Base-by-base conservation (phyloP, 2,329 filamentous ascomycete species). In the Trichothecium roseum region DNA sequence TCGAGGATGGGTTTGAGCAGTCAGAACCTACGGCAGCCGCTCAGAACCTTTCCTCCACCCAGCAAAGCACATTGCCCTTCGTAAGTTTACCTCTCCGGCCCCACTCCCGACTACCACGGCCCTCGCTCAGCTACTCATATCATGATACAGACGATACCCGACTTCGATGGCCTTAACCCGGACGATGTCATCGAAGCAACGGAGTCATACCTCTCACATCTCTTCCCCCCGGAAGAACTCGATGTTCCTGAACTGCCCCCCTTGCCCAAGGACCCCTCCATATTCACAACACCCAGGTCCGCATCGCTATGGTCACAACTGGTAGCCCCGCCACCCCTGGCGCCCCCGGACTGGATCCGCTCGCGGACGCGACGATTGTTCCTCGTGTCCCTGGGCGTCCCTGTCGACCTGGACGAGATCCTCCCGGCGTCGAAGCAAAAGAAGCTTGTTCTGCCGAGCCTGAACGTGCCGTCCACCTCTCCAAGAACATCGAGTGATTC, bases 351-450 rank as follows among this genome's bases (percentile, higher is more conserved):
- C 58, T 98, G 91, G 91, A 93, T 95, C 40, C 85, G 91, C 44
- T 94, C 87, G 35, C 84, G 88, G 35, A 98, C 94, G 48, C 80
- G 91, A 36, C 84, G 91, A 18, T 74, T 98, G 18, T 98, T 98
- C 56, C 77, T 98, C 29, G 88, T 98, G 36, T 95, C 88, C 2
- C 74, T 98, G 0, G 91, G 91, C 14, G 91, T 98, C 0, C 91
- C 91, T 2, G 86, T 98, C 30, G 91, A 98, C 50, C 71, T 98
- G 0, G 91, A 98, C 58, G 91, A 98, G 63, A 96, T 98, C 37
- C 74, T 98, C 7, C 91, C 91, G 1, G 88, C 89, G 0, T 94
- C 85, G 10, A 96, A 96, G 59, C 91, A 98, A 57, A 96, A 96
- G 71, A 96, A 96, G 55, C 78, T 98, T 14, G 74, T 98, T 4